Conservation (phyloP, 805 yeast genomes). For the Starmerella davenportii region DNA sequence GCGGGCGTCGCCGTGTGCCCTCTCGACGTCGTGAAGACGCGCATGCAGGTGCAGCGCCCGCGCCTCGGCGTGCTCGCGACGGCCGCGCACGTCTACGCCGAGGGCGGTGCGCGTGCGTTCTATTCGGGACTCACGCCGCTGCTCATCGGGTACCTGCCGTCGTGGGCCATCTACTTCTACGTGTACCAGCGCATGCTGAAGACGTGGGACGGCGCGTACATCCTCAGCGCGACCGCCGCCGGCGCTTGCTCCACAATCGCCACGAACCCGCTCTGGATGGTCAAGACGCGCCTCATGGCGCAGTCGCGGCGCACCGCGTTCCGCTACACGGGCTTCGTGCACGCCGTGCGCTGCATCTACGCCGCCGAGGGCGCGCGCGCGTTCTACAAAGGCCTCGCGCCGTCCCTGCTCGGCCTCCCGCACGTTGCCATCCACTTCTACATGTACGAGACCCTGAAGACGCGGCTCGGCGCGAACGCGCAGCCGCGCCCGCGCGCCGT, state of each 20-base stretch:
- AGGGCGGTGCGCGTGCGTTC: slow-evolving; percentile 70
- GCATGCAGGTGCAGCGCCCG: slow-evolving; percentile 80
- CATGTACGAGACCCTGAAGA: slow-evolving; percentile 64
- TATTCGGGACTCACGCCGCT: slow-evolving; percentile 89
- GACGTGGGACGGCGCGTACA: slow-evolving; percentile 15
- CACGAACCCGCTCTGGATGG: slow-evolving; percentile 90
- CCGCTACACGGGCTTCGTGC: slow-evolving; percentile 57
- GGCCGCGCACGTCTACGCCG: slow-evolving; percentile 42
- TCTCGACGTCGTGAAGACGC: slow-evolving; percentile 83
- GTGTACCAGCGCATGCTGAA: slow-evolving; percentile 44
- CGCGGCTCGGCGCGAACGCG: slow-evolving; percentile 26
- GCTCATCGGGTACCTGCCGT: slow-evolving; percentile 82
- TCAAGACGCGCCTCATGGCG: slow-evolving; percentile 84
- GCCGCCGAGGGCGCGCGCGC: slow-evolving; percentile 59
- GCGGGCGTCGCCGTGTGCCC: slow-evolving; percentile 90
- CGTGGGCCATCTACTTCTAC: slow-evolving; percentile 92
- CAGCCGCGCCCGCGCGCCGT: slow-evolving; percentile 26
- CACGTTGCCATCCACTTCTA: slow-evolving; percentile 97
- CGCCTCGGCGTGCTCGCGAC: slow-evolving; percentile 31
- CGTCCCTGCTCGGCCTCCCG: slow-evolving; percentile 73
- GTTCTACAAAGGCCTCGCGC: slow-evolving; percentile 77
- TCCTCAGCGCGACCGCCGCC: slow-evolving; percentile 59
- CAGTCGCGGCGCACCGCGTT: slow-evolving; percentile 22
- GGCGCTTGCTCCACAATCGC: slow-evolving; percentile 70
- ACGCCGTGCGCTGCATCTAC: slow-evolving; percentile 70